These are phyloP conservation scores for Marasmius tenuissimus DNA, from an alignment of 1,284 basidiomycete species.

Conservation along the genomic window DNA sequence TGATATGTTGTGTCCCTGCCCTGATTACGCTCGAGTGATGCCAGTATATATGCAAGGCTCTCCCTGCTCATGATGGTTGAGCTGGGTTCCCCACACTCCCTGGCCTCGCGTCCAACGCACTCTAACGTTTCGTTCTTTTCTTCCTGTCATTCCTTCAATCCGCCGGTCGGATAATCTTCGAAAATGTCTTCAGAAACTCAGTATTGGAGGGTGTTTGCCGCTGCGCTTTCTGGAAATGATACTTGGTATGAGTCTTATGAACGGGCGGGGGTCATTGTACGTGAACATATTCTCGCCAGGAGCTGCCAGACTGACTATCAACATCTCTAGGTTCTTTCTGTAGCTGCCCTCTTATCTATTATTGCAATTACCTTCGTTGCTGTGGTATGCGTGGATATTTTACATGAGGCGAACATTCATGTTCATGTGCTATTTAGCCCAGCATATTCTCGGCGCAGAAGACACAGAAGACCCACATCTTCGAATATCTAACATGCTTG, in stretches of 20 bases:
- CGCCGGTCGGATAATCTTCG: neutral
- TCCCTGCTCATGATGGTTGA: no score
- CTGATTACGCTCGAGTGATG: no score
- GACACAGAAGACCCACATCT: slow-evolving; percentile 7
- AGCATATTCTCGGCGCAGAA: neutral
- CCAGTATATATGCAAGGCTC: no score
- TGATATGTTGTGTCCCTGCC: no score
- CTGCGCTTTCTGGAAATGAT: neutral
- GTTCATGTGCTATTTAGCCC: neutral
- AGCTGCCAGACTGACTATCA: neutral
- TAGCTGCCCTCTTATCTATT: slow-evolving; percentile 10
- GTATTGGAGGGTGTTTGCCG: neutral
- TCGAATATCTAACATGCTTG: slow-evolving; percentile 29
- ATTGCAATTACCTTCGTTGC: slow-evolving; percentile 4
- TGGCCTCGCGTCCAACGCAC: neutral
- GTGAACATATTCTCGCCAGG: neutral
- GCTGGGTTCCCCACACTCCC: neutral
- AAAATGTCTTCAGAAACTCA: neutral
- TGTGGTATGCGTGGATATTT: neutral
- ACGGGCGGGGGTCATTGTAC: slow-evolving; percentile 10
- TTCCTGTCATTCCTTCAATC: neutral
- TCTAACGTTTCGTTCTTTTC: neutral
- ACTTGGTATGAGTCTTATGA: slow-evolving; percentile 3
- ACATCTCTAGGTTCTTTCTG: slow-evolving; percentile 3
- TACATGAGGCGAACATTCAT: neutral